Evolutionary conservation across 2,329 filamentous ascomycete genomes (phyloP), one percentile per base, ranked within the genome.

Genomic region (Phyllosticta citribraziliensis): DNA sequence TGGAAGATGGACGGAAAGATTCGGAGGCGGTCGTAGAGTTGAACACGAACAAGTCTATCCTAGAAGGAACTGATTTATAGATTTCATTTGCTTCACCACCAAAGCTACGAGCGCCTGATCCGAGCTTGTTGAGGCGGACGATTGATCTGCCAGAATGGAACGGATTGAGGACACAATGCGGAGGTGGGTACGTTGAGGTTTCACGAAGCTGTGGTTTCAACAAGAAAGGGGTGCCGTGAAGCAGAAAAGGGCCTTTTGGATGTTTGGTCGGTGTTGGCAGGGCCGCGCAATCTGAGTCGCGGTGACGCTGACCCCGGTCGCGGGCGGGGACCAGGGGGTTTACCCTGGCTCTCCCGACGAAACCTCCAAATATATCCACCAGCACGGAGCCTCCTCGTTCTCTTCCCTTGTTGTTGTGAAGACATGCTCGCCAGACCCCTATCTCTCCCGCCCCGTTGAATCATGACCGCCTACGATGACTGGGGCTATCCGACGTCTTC

Each of bases 381-480:
- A 5, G 12, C 11, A 12, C 11, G 33, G 10, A 40, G 33, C 10
- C 33, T 10, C 12, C 33, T 40, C 33, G 33, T 40, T 40, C 33
- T 40, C 33, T 40, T 40, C 10, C 11, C 33, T 40, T 11, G 33
- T 11, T 40, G 33, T 17, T 40, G 33, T 17, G 33, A 40, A 40
- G 33, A 40, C 11, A 40, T 40, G 33, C 33, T 11, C 33, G 33
- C 14, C 33, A 9, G 33, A 40, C 33, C 33, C 33, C 33, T 40
- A 12, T 12, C 33, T 11, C 33, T 40, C 11, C 33, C 33, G 33
- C 33, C 33, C 33, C 33, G 33, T 40, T 24, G 51, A 52, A 73
- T 62, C 60, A 74, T 73, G 72, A 73, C 70, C 51, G 63, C 63
- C 63, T 73, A 73, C 70, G 73, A 75, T 68, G 72, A 73, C 64